Base-by-base conservation (phyloP, 2,329 filamentous ascomycete genomes). In the Dactylellina sp. region DNA sequence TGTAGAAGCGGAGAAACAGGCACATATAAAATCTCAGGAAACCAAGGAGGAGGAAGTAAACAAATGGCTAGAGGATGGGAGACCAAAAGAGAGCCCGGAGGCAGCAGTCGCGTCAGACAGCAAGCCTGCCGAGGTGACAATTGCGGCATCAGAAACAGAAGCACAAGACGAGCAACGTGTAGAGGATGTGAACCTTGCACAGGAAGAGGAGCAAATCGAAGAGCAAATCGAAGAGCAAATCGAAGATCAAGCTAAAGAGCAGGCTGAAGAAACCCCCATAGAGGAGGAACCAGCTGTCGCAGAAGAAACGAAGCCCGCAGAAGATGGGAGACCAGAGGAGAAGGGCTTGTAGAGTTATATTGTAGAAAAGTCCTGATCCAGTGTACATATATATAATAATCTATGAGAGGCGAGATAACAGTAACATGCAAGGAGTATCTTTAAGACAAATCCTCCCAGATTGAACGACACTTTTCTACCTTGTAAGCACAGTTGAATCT, bases 41-140 rank as follows among this genome's bases (percentile, higher is more conserved):
- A 28, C 28, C 0, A 44, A 2, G n/a, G 59, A 59, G 32, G 24
- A 6, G 1, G 52, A 57, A 22, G 59, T 59, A 9, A 7, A 63
- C 2, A 24, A 42, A 12, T 59, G 57, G 59, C 18, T 63, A 9
- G 56, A 71, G 7, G 37, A 22, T n/a, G 28, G 22, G 3, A 28
- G 24, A 53, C 35, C n/a, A 44, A 1, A 22, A 22, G 52, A 44
- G 20, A 2, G 50, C 42, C 2, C 35, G 2, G 37, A 18, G 14
- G 9, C 28, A 28, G 37, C 53, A 12, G 53, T 14, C n/a, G 16
- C 3, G 16, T 22, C 25, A 25, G 62, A 40, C 12, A 11, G 28
- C 0, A 7, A 14, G 40, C 7, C 28, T 2, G 16, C 40, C 7
- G 53, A 59, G 39, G 20, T n/a, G 35, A 6, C 9, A 32, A 32